Base-by-base conservation (phyloP, 768 basidiomycete species). In the Lenzites betulinus region DNA sequence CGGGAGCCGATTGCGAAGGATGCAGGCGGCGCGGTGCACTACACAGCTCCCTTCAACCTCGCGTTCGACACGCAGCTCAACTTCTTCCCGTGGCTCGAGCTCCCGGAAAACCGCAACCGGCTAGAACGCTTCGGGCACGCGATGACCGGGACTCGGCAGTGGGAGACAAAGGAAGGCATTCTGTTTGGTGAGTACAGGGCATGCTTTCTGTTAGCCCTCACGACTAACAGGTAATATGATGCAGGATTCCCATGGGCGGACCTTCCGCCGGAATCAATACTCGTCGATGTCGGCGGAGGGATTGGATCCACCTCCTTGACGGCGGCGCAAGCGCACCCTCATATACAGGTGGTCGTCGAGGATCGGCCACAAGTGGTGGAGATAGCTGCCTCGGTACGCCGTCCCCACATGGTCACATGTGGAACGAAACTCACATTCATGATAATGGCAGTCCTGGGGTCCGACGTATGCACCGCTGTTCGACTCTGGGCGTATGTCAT, bases 31-130 rank as follows among this genome's bases (percentile, higher is more conserved):
- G 42, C 11, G 0, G 54, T 43, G 1, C 35, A 48, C 6, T 42
- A 41, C 41, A 28, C 23, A 15, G 78, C 87, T 3, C 87, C 90
- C 0, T 91, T 91, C 69, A 88, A 88, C 67, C 77, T 86, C 62
- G 90, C 90, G 13, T 90, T 92, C 67, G 77, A 77, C 1, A 82
- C 74, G 42, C 69, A 66, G 68, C 73, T 62, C 68, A 73, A 30
- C 3, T 90, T 81, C 68, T 92, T 92, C 66, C 82, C 81, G 13
- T 92, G 90, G 90, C 75, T 92, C 5, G 90, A 92, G 71, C 83
- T 82, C 23, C 79, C 80, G 39, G 78, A 76, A 44, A 70, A 75
- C 56, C 70, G 71, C 25, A 67, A 58, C 6, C 66, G 88, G 53
- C 74, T 91, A 54, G 80, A 84, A 61, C 77, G 89, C 30, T 91